These are phyloP conservation scores for Cydonia oblonga DNA, from an alignment of 331 rosid genomes.

Conservation along the genomic window DNA sequence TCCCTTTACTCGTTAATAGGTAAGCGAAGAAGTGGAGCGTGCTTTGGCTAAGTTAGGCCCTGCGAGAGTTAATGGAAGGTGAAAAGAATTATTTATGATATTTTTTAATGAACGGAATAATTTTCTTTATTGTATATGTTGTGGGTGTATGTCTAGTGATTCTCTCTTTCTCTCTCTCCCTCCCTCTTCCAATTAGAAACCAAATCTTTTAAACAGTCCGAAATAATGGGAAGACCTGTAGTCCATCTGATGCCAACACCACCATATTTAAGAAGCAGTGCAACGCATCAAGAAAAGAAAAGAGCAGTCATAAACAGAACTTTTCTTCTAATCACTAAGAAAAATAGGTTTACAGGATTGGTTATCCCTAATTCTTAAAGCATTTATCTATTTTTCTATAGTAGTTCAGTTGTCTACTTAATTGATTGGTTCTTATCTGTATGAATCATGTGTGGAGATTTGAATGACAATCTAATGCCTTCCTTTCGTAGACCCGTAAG, in stretches of 20 bases:
- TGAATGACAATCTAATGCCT: background rate
- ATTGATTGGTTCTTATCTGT: background rate
- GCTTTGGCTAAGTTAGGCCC: constrained; percentile 93
- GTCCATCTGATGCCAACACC: background rate
- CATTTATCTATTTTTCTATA: background rate
- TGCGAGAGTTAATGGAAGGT: constrained; percentile 80
- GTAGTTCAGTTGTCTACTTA: background rate
- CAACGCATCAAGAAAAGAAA: background rate
- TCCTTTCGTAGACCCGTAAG: background rate
- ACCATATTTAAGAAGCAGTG: background rate
- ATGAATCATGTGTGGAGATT: background rate
- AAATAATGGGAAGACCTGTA: background rate
- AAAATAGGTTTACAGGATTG: background rate
- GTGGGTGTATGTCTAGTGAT: background rate
- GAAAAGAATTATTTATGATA: background rate
- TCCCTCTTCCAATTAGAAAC: background rate
- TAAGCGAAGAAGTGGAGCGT: constrained; percentile 96
- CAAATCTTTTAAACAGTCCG: background rate
- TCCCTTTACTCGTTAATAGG: constrained; percentile 9
- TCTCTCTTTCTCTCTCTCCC: background rate
- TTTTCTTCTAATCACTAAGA: background rate
- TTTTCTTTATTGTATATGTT: background rate
- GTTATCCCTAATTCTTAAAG: background rate
- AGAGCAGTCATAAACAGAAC: background rate
- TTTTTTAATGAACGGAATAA: background rate